Conservation (phyloP, 306 rosid genomes). For the Clitoria ternatea region DNA sequence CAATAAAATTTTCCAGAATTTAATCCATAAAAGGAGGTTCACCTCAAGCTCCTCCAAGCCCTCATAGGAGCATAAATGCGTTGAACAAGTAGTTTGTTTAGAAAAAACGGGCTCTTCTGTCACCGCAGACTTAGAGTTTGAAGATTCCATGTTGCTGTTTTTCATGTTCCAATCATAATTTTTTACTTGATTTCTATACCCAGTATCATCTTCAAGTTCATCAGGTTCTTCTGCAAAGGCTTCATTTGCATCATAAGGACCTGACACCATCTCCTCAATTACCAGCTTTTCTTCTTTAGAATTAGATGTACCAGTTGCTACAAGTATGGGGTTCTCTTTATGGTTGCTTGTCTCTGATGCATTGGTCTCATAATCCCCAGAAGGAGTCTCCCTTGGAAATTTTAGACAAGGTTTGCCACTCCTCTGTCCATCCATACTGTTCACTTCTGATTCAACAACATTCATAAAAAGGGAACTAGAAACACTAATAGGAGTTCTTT, state of each 20-base stretch:
- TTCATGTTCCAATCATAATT: slow-evolving; percentile 30
- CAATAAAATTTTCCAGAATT: no score
- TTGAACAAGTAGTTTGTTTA: slow-evolving; percentile 35
- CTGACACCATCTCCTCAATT: slow-evolving; percentile 52
- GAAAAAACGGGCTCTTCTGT: slow-evolving; percentile 29
- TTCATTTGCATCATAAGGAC: slow-evolving; percentile 50
- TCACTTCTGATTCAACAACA: slow-evolving; percentile 28
- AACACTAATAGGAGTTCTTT: slow-evolving; percentile 36
- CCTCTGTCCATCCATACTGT: slow-evolving; percentile 28
- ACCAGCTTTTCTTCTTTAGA: slow-evolving; percentile 63
- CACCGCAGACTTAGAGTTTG: slow-evolving; percentile 28
- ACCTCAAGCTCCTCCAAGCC: slow-evolving; percentile 94
- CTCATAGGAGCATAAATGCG: slow-evolving; percentile 33
- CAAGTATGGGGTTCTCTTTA: slow-evolving; percentile 13
- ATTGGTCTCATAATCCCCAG: slow-evolving; percentile 43
- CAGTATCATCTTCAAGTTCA: slow-evolving; percentile 74
- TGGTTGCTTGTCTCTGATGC: slow-evolving; percentile 32
- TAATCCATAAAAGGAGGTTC: no score
- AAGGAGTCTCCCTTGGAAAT: slow-evolving; percentile 34
- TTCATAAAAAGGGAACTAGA: slow-evolving; percentile 39
- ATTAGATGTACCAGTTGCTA: slow-evolving; percentile 33
- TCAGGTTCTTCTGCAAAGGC: slow-evolving; percentile 55
- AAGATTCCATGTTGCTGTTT: slow-evolving; percentile 32
- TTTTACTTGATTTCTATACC: slow-evolving; percentile 41
- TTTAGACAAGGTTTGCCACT: slow-evolving; percentile 41